Evolutionary conservation across 2,329 filamentous ascomycete species (phyloP), one percentile per base, ranked within the genome.

Genomic region (Pyrenophora seminiperda): DNA sequence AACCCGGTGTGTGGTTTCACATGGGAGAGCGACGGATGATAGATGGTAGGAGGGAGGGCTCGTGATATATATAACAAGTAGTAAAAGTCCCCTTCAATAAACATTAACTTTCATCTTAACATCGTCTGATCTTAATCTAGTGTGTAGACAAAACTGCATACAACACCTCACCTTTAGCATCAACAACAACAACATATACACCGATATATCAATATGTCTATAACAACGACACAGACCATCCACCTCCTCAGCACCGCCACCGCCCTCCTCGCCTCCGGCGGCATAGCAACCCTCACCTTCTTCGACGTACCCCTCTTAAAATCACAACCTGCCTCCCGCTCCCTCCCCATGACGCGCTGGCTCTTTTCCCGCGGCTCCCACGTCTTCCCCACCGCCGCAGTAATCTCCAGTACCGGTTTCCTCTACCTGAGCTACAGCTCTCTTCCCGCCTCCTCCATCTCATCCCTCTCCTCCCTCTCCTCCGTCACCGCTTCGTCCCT

Each of bases 321-420:
- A 52, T 67, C 71, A 1, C 71, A 72, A 39, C 71, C 69, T 14
- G 69, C 69, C n/a, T 72, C 70, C 1, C 70, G 69, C 41, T 71
- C 72, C 2, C 65, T 73, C 1, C 71, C 72, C n/a, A 54, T 61
- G 32, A 65, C 53, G 2, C 67, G 68, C 33, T 74, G 70, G 71
- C 66, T 73, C 24, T 74, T 73, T 57, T 70, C 64, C 29, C 66
- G 71, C 0, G 72, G 71, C 41, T 73, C 69, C 5, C 72, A 73
- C 53, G 54, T 69, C 24, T 72, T 73, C 50, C 71, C 70, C 6
- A 45, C 53, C 5, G 56, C 59, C 14, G 67, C 66, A 4, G 20
- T 68, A n/a, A 9, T 67, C 41, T 65, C 70, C 1, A 56, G 57
- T 5, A 41, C 61, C 1, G 63, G 67, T 19, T 74, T 74, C 48